Conservation (phyloP, 495 filamentous ascomycete genomes). For the Podospora fimiseda region DNA sequence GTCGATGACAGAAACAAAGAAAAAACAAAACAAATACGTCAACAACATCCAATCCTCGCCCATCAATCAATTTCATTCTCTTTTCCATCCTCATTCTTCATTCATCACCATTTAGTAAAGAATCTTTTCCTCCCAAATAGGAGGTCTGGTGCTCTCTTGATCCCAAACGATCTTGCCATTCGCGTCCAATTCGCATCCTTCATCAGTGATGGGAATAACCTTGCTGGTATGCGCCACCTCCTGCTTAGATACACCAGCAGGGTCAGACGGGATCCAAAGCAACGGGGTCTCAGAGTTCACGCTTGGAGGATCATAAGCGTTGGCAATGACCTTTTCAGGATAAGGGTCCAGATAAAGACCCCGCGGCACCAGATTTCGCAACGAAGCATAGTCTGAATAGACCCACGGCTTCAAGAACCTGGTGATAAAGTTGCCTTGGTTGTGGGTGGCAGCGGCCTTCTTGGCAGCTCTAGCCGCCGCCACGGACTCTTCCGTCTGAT, state of each 20-base stretch:
- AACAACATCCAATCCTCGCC: too few species aligned
- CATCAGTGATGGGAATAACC: slow-evolving; percentile 75
- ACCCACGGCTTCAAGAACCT: slow-evolving; percentile 76
- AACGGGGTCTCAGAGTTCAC: slow-evolving; percentile 59
- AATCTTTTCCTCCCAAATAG: slow-evolving; percentile 71
- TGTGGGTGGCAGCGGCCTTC: slow-evolving; percentile 9
- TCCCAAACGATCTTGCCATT: slow-evolving; percentile 77
- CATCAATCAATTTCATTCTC: too few species aligned
- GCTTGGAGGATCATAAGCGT: slow-evolving; percentile 75
- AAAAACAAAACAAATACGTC: too few species aligned
- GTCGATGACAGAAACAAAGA: not conserved
- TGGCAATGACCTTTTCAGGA: slow-evolving; percentile 49
- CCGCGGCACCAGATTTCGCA: slow-evolving; percentile 67
- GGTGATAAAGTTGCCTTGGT: slow-evolving; percentile 45
- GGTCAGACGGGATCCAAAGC: slow-evolving; percentile 80
- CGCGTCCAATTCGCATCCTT: slow-evolving; percentile 73
- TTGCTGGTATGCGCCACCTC: slow-evolving; percentile 66
- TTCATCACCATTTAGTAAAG: slow-evolving; percentile 32
- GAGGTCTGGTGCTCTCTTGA: slow-evolving; percentile 61
- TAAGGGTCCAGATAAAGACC: slow-evolving; percentile 48
- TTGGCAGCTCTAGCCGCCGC: slow-evolving; percentile 16
- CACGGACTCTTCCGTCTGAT: slow-evolving; percentile 18
- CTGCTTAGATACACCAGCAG: slow-evolving; percentile 66
- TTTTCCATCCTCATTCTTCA: not conserved
- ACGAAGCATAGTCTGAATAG: slow-evolving; percentile 62